These are phyloP conservation scores for Leucocoprinus birnbaumii DNA, from an alignment of 768 basidiomycete species.

Conservation along the genomic window DNA sequence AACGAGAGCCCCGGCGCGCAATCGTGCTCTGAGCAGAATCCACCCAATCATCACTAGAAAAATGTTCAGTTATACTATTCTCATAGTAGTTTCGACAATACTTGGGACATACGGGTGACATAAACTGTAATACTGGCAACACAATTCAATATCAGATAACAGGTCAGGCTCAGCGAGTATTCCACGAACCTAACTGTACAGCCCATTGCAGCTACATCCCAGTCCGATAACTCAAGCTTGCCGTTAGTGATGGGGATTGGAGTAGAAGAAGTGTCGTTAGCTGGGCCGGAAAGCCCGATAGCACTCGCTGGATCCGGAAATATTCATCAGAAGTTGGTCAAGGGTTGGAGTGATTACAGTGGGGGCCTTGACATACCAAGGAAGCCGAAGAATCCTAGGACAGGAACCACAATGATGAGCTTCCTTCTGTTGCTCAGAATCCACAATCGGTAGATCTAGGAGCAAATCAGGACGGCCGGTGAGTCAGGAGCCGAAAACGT, in stretches of 20 bases:
- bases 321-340: too few species aligned
- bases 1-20: not conserved
- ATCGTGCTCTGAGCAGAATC: not conserved
- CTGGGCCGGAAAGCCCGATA: not conserved
- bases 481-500: too few species aligned
- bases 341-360: not conserved
- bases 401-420: not conserved
- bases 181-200: not conserved
- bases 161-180: too few species aligned
- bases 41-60: not conserved
- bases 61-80: too few species aligned
- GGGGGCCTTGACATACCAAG: not conserved
- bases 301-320: not conserved
- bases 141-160: too few species aligned
- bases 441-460: not conserved
- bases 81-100: too few species aligned
- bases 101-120: not conserved
- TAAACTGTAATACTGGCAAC: not conserved
- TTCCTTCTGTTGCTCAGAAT: not conserved
- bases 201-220: not conserved
- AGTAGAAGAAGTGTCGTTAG: not conserved
- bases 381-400: not conserved
- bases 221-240: not conserved
- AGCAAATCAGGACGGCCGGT: too few species aligned
- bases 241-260: not conserved